Evolutionary conservation across 495 filamentous ascomycete species (phyloP), one percentile per base, ranked within the genome.

Genomic region (Acidomyces sp.): DNA sequence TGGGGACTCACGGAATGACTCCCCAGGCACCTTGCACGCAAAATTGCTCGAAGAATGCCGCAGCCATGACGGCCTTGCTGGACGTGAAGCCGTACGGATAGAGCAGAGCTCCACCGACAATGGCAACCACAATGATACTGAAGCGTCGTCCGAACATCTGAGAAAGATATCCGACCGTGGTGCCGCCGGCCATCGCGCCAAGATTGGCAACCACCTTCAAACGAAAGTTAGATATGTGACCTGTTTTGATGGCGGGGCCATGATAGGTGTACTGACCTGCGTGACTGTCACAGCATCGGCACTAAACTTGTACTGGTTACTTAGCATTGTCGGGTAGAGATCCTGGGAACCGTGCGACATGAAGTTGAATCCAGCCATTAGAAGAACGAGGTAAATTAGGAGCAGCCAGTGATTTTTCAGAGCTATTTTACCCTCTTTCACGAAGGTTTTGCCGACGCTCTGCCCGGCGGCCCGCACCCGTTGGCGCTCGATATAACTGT

Each of bases 301-400:
- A 10, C 63, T 68, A 62, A 92, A 90, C 39, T 64, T 63, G 62
- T 78, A 88, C 59, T 94, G 80, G 52, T 76, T 79, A 36, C 71
- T 55, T 10, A 94, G 58, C 74, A 94, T 76, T 10, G 82, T 87
- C 0, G 86, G 86, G 55, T 93, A 94, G 15, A 93, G 63, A 60
- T 94, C 86, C 58, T 94, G 86, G 3, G 81, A 86, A 45, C 86
- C 86, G 54, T 94, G 86, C 17, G 82, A 85, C 82, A 88, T 84
- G 59, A 88, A 90, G 58, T 90, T 93, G 68, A 93, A 88, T 0
- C 84, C 84, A 5, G 84, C 75, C 85, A 90, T 90, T 12, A 93
- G 65, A 15, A 90, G 59, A 15, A 93, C 82, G 24, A 90, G 63
- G 59, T 93, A 93, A 35, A 76, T 62, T 24, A 90, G 62, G 4